Conservation (phyloP, 331 rosid species). For the Quercus tomentella region DNA sequence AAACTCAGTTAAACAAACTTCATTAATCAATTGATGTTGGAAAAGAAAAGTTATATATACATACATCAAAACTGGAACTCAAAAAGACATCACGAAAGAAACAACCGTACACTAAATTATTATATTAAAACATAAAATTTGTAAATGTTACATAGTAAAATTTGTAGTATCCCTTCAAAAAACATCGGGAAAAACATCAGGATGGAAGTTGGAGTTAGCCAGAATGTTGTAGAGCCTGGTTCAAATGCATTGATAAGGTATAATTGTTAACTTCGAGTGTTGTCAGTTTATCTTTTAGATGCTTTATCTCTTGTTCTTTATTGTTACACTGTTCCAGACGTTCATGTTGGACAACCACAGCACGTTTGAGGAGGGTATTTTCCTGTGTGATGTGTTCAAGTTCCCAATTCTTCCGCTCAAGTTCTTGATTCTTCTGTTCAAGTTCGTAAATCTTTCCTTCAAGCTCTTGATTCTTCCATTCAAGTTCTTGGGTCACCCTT, state of each 20-base stretch:
- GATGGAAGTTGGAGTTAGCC: constrained; percentile 50
- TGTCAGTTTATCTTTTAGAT: constrained; percentile 72
- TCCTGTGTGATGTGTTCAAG: constrained; percentile 37
- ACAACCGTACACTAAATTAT: no score
- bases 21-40: background rate
- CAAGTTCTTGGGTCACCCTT: background rate
- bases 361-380: constrained; percentile 65
- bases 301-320: constrained; percentile 59
- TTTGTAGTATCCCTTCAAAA: constrained; percentile 20
- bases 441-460: no score
- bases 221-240: constrained; percentile 74
- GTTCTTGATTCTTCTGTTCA: no score
- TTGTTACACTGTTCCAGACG: constrained; percentile 36
- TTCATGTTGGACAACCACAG: constrained; percentile 68
- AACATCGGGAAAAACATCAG: constrained; percentile 69
- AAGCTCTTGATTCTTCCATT: no score
- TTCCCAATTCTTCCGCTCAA: no score
- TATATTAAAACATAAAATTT: no score
- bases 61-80: no score
- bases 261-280: constrained; percentile 80
- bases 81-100: no score
- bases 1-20: background rate
- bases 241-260: constrained; percentile 77
- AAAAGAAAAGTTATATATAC: background rate
- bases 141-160: no score